Conservation (phyloP, 2,329 filamentous ascomycete genomes). For the Ophiostoma perfectum region DNA sequence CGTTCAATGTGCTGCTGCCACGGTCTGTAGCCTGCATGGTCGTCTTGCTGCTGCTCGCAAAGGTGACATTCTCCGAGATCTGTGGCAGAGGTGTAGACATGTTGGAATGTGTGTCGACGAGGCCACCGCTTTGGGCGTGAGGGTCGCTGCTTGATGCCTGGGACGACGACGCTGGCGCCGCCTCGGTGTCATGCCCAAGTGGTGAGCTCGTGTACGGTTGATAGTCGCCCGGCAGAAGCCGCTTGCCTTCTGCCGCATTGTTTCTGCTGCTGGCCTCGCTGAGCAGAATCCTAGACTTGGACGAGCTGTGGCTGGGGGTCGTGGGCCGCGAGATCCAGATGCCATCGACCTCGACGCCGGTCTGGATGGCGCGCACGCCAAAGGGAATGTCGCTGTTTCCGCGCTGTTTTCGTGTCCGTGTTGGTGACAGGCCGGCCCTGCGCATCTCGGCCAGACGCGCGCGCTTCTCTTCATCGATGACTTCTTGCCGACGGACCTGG, state of each 20-base stretch:
- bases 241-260: background rate
- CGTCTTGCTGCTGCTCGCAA: background rate
- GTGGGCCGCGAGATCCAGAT: constrained; percentile 65
- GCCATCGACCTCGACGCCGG: constrained; percentile 75
- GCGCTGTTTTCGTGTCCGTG: constrained; percentile 31
- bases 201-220: constrained; percentile 5
- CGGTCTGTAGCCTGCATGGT: no score
- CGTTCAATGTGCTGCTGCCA: constrained; percentile 25
- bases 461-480: constrained; percentile 62
- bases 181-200: background rate
- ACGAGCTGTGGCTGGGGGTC: constrained; percentile 33
- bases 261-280: background rate
- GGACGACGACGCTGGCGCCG: background rate
- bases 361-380: constrained; percentile 77
- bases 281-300: constrained; percentile 23
- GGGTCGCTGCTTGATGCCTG: background rate
- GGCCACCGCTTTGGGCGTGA: background rate
- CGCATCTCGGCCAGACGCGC: constrained; percentile 49
- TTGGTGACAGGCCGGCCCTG: constrained; percentile 46
- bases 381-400: constrained; percentile 65
- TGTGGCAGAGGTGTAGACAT: constrained; percentile 25
- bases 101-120: constrained; percentile 20
- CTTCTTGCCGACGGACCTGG: constrained; percentile 51
- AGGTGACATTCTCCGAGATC: constrained; percentile 24
- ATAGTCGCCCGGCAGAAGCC: background rate